Evolutionary conservation across 805 yeast species (phyloP).

Genomic region (Wickerhamiella qilinensis): DNA sequence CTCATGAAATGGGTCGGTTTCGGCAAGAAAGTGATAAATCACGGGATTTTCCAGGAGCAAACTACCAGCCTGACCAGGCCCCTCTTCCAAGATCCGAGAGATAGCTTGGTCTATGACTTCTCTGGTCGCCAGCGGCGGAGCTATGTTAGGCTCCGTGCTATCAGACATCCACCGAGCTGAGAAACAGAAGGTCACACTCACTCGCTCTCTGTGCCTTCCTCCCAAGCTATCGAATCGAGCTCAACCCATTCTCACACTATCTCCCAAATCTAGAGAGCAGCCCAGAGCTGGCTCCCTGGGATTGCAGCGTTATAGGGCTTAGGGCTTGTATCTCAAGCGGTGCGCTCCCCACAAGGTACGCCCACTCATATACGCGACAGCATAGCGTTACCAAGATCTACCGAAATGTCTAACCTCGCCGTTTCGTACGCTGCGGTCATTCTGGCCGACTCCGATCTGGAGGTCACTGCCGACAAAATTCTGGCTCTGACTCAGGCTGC

Average conservation of each 20-base stretch:
- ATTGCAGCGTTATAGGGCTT: neutral
- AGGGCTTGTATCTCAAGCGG: neutral
- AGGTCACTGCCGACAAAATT: constrained; percentile 78
- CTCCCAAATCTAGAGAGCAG: no score
- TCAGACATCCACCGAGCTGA: no score
- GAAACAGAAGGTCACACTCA: no score
- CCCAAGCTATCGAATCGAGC: no score
- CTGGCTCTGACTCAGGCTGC: constrained; percentile 66
- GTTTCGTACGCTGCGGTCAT: constrained; percentile 67
- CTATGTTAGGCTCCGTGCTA: constrained; percentile 17
- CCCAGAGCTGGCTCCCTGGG: no score
- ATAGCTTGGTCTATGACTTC: constrained; percentile 47
- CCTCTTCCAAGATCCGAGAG: neutral
- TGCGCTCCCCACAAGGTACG: neutral
- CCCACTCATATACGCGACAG: constrained; percentile 3
- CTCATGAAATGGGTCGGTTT: constrained; percentile 35
- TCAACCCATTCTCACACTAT: no score
- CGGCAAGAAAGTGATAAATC: constrained; percentile 43
- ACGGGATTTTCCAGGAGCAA: constrained; percentile 26
- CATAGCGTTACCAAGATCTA: no score
- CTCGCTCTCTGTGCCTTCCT: no score
- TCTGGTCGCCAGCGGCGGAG: constrained; percentile 36
- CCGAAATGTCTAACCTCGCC: constrained; percentile 15
- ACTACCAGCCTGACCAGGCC: neutral
- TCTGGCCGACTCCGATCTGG: constrained; percentile 93